Base-by-base conservation (phyloP, 2,329 filamentous ascomycete genomes). In the Fusarium fujikuroi region DNA sequence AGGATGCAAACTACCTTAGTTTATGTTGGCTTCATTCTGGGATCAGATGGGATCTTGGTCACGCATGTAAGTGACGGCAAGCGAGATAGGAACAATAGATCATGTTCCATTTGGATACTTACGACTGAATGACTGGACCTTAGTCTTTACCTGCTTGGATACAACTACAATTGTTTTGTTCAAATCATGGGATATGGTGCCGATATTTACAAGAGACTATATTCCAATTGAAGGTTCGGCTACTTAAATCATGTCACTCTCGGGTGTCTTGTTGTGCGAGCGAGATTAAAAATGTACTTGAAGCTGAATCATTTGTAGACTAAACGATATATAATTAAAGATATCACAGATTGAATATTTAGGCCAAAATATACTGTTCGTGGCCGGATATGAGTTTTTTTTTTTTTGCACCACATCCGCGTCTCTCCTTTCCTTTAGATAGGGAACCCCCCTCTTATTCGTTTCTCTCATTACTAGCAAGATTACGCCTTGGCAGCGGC, bases 11-110 rank as follows among this genome's bases (percentile, higher is more conserved):
- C 66, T 54, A 47, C 44, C 25, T 30, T 47, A 40, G 23, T 40
- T 40, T 54, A 71, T 77, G 66, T 76, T 73, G 74, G 72, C 64
- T 76, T 71, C 60, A 70, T 66, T 62, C 60, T 66, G 66, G 64
- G 63, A 73, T 73, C 73, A 75, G 65, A 70, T 56, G 69, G 66
- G 69, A 65, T 67, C 67, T 77, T 75, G 69, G 74, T 73, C 75
- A 73, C 67, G 46, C 42, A 63, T 76, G 58, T 63, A 73, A 64
- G 60, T 74, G 63, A 56, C 59, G 61, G 50, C 54, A 62, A 73
- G 69, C 60, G 66, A 70, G 66, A 72, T 73, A 76, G 76, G 74
- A 69, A 76, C 71, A 77, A 76, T 77, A 77, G 69, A 78, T 75
- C 69, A 67, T 64, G 76, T 77, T 77, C 73, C 71, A 60, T 72